Evolutionary conservation across 2,329 filamentous ascomycete species (phyloP).

Genomic region (Emericellopsis cladophorae): DNA sequence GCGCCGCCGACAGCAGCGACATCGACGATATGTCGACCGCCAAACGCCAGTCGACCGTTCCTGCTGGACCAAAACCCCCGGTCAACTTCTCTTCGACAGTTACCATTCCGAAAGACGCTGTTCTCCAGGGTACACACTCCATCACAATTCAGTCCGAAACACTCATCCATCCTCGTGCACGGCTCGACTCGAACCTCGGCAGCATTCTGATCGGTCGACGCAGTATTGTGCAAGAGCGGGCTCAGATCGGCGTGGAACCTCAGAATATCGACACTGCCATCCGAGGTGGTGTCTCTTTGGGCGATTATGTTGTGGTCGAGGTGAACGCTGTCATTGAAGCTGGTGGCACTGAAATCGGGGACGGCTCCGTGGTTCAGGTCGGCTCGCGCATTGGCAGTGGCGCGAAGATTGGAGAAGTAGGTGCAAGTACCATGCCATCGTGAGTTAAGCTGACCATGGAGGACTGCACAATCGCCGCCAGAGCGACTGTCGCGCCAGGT

Average conservation of each 20-base stretch:
- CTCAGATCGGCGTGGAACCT: conserved; percentile 36
- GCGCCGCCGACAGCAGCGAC: background rate
- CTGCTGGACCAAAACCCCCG: conserved; percentile 46
- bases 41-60: conserved; percentile 45
- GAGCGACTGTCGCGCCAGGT: conserved; percentile 43
- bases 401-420: conserved; percentile 49
- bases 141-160: conserved; percentile 69
- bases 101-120: conserved; percentile 49
- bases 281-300: conserved; percentile 39
- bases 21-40: too few relatives aligned
- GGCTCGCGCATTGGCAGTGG: conserved; percentile 46
- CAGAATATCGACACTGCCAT: conserved; percentile 9
- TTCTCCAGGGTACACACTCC: conserved; percentile 57
- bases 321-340: conserved; percentile 47
- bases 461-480: conserved; percentile 59
- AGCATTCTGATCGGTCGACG: conserved; percentile 70
- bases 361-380: conserved; percentile 47
- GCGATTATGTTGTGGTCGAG: conserved; percentile 50
- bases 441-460: conserved; percentile 12
- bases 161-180: conserved; percentile 76
- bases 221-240: conserved; percentile 68
- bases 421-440: conserved; percentile 3
- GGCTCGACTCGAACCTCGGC: conserved; percentile 65
- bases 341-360: conserved; percentile 47
- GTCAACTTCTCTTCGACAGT: conserved; percentile 48